A percentile compares a stretch with the other conserved stretches of the same genome.
Conservation (phyloP, 2,329 filamentous ascomycete genomes). For the Xylaria sp. region DNA sequence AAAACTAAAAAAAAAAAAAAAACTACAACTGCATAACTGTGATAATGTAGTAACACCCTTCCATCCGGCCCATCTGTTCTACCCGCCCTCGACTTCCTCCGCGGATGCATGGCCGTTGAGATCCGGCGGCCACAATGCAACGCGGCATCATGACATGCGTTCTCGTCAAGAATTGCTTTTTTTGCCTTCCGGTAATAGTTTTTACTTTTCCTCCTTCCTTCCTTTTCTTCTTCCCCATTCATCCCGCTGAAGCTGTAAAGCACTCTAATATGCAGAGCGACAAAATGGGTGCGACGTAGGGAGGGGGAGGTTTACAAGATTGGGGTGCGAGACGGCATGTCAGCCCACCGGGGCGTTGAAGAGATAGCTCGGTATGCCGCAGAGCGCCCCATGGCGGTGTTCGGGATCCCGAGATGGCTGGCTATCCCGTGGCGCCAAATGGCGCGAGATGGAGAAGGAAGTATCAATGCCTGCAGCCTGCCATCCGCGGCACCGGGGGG, state of each 20-base stretch:
- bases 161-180: slow-evolving; percentile 2
- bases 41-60: background rate
- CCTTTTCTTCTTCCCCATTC: background rate
- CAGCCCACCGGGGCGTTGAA: background rate
- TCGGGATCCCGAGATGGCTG: background rate
- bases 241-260: background rate
- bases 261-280: background rate
- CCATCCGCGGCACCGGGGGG: slow-evolving; percentile 10
- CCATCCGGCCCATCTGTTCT: background rate
- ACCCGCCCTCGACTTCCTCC: background rate
- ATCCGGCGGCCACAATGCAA: slow-evolving; percentile 20
- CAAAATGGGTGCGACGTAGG: background rate
- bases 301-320: background rate
- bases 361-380: background rate
- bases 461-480: slow-evolving; percentile 12
- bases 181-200: background rate
- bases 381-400: background rate
- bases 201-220: background rate
- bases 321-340: background rate
- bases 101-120: slow-evolving; percentile 23
- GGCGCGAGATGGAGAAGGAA: background rate
- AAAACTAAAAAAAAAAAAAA: no score
- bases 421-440: background rate
- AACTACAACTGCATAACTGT: slow-evolving; percentile 2
- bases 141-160: slow-evolving; percentile 4